Evolutionary conservation across 2,329 filamentous ascomycete genomes (phyloP), one percentile per base, ranked within the genome.

Genomic region (Fusarium torreyae): DNA sequence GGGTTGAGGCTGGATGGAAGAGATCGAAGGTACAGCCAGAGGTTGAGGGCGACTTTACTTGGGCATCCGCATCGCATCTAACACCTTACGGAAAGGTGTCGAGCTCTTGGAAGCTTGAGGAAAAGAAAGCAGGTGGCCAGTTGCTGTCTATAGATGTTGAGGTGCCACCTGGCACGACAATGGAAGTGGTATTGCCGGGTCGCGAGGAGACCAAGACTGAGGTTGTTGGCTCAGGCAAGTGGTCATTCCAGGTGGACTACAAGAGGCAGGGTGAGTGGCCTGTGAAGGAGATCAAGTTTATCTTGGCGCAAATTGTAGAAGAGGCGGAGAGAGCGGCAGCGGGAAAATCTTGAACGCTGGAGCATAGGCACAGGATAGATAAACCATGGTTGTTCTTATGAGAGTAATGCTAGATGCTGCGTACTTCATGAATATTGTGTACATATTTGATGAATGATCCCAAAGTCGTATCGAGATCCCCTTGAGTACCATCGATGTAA

Each of bases 1-100:
- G 58, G 4, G 4, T 74, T 8, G 69, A 68, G 0, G 59, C 72
- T 1, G 76, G 76, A 0, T 77, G 75, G 76, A 76, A 69, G 46
- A 75, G 22, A 28, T 56, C 68, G 0, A 61, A 50, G 13, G 56
- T 72, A 1, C 57, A 65, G 14, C 72, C 72, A 2, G 61, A 70
- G 7, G 48, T 74, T 2, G 63, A 51, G 2, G 72, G 66, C 3
- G 63, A 70, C 1, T 74, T 74, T 15, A 71, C 49, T 2, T 72
- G 55, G 40, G 72, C 72, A 0, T 62, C 57, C 7, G 69, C 72
- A 0, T 53, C 66, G 3, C 72, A 74, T n/a, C 9, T 69, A 0
- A 73, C 72, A 22, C 72, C 72, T 1, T 73, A 74, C 18, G 72
- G 72, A 6, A 72, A 13, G 0, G 66, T 70, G 3, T 73, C 70